A percentile compares a stretch with the other conserved stretches of the same genome.
These are phyloP conservation scores for Crithidia thermophila DNA, from an alignment of 208 protist species.

Conservation along the genomic window DNA sequence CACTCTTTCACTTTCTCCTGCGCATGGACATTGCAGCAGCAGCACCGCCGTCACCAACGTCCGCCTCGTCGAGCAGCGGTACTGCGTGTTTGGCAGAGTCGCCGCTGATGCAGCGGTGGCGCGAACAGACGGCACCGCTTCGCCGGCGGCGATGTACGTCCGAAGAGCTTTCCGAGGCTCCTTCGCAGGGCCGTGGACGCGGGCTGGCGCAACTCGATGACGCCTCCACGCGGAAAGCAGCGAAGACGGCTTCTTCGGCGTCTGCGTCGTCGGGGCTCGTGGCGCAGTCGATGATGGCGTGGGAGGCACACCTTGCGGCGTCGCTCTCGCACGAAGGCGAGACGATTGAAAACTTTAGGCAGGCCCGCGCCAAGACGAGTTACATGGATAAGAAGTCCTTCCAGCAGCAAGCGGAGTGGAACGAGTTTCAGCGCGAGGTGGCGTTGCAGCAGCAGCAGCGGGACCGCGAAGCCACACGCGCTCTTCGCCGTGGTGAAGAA, in stretches of 20 bases:
- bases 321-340: conserved; percentile 69
- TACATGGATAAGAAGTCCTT: conserved; percentile 75
- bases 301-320: conserved; percentile 58
- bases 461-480: conserved; percentile 49
- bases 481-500: conserved; percentile 61
- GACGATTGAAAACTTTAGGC: conserved; percentile 72
- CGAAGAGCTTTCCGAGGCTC: neutral
- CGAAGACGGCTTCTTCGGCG: conserved; percentile 7
- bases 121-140: neutral
- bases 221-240: conserved; percentile 21
- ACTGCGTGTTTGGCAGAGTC: conserved; percentile 1
- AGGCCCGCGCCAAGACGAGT: conserved; percentile 46
- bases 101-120: conserved; percentile 21
- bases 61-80: too few relatives aligned
- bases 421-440: conserved; percentile 72
- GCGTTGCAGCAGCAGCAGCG: conserved; percentile 50
- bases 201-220: neutral
- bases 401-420: conserved; percentile 57
- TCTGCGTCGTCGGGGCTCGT: conserved; percentile 57
- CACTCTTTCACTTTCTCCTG: conserved; percentile 30
- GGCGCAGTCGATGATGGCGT: conserved; percentile 58
- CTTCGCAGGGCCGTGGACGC: neutral
- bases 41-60: too few relatives aligned
- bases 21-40: conserved; percentile 15
- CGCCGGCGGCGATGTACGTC: conserved; percentile 3